phyloP scores from a whole-genome alignment of 768 basidiomycete genomes.

The Exidia glandulosa region DNA sequence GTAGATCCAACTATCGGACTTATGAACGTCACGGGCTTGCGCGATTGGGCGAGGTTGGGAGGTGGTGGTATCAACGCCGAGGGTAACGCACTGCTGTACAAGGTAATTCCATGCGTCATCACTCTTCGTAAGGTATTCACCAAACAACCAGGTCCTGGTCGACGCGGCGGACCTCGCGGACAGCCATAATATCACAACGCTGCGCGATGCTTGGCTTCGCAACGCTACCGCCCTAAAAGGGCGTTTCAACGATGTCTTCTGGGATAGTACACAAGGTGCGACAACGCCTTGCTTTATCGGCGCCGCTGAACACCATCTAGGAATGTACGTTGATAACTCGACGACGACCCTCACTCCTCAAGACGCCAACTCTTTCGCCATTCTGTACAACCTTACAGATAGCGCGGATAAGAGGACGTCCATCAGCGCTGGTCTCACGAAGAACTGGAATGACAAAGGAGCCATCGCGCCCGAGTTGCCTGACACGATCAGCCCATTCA shows the following conservation, averaged over 20 bases:
- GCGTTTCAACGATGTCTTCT: conserved; percentile 40
- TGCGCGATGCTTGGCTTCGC: conserved; percentile 26
- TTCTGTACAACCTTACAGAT: conserved; percentile 40
- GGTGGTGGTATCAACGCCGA: conserved; percentile 47
- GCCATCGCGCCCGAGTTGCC: conserved; percentile 45
- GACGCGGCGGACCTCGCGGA: conserved; percentile 35
- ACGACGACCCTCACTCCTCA: conserved; percentile 44
- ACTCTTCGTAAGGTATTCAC: background rate
- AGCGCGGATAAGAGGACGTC: conserved; percentile 24
- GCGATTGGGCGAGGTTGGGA: conserved; percentile 49
- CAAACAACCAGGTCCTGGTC: conserved; percentile 30
- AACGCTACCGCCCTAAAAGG: conserved; percentile 41
- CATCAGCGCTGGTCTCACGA: conserved; percentile 35
- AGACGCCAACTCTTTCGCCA: conserved; percentile 49
- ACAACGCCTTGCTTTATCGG: no score
- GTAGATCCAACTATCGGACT: conserved; percentile 38
- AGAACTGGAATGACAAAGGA: conserved; percentile 43
- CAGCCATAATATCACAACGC: conserved; percentile 23
- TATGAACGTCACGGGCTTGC: conserved; percentile 43
- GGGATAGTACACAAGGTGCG: conserved; percentile 31
- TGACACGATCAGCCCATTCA: conserved; percentile 49
- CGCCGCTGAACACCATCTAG: no score
- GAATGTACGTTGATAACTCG: conserved; percentile 44
- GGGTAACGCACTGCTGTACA: conserved; percentile 43
- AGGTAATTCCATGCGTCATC: conserved; percentile 21